Evolutionary conservation across 371 early-diverging fungal species (phyloP).

Genomic region (Mucor sp.): DNA sequence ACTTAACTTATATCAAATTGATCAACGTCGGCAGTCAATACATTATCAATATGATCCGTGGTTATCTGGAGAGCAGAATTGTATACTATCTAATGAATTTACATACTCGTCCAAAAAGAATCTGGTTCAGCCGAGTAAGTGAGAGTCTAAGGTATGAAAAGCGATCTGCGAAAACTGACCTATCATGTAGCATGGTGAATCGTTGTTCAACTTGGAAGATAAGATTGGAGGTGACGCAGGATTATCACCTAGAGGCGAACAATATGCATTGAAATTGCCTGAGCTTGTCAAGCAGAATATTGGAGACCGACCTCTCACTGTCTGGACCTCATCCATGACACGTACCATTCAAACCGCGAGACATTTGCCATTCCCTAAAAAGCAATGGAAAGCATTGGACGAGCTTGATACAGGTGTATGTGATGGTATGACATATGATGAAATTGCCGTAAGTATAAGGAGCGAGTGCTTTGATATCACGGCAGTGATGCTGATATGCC

Average conservation of each 20-base stretch:
- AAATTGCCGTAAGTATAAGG: slow-evolving; percentile 72
- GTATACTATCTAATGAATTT: slow-evolving; percentile 98
- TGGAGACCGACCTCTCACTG: slow-evolving; percentile 74
- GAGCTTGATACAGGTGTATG: slow-evolving; percentile 97
- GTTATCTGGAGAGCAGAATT: slow-evolving; percentile 92
- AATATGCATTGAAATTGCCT: slow-evolving; percentile 86
- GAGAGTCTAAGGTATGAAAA: not conserved
- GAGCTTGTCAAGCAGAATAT: slow-evolving; percentile 71
- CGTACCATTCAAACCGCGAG: slow-evolving; percentile 91
- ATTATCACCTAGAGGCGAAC: slow-evolving; percentile 83
- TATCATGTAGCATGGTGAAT: slow-evolving; percentile 81
- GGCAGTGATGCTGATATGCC: not conserved
- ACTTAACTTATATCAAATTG: slow-evolving; percentile 88
- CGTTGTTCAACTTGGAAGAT: slow-evolving; percentile 82
- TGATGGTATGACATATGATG: slow-evolving; percentile 98
- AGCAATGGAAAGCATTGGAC: slow-evolving; percentile 97
- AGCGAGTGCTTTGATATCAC: not conserved
- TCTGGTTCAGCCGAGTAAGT: slow-evolving; percentile 79
- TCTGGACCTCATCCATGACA: slow-evolving; percentile 96
- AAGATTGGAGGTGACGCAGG: slow-evolving; percentile 96
- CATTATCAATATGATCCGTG: slow-evolving; percentile 85
- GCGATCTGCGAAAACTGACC: not conserved
- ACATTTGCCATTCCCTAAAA: slow-evolving; percentile 80
- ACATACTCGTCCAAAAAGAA: slow-evolving; percentile 90
- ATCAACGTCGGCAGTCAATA: slow-evolving; percentile 91